Percentiles rank a stretch among this genome's conserved stretches.
Conservation (phyloP, 768 basidiomycete genomes). For the Scleroderma bovista region DNA sequence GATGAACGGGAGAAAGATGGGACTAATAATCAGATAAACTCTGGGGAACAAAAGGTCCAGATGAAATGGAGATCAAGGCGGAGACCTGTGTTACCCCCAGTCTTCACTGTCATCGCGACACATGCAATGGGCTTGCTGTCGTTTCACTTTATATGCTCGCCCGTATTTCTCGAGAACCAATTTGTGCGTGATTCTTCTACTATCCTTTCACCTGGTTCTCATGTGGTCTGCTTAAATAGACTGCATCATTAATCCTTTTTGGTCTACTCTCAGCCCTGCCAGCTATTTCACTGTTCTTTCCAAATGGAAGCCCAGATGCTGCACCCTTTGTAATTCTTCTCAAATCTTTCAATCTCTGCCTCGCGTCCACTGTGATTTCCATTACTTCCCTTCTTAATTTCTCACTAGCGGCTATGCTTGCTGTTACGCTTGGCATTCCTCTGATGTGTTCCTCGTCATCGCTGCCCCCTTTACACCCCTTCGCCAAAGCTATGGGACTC, state of each 20-base stretch:
- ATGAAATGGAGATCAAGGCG: conserved; percentile 41
- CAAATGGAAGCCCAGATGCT: conserved; percentile 18
- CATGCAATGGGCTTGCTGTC: conserved; percentile 49
- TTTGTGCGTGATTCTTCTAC: conserved; percentile 31
- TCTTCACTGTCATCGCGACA: conserved; percentile 50
- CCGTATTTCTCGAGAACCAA: conserved; percentile 38
- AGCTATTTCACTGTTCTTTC: conserved; percentile 26
- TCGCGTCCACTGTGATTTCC: conserved; percentile 82
- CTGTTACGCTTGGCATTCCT: conserved; percentile 59
- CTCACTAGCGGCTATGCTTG: conserved; percentile 73
- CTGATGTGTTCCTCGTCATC: conserved; percentile 43
- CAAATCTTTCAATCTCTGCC: conserved; percentile 72
- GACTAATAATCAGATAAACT: conserved; percentile 11
- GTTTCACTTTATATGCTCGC: conserved; percentile 43
- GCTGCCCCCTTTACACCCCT: conserved; percentile 20
- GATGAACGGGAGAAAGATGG: conserved; percentile 1
- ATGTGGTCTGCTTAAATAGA: conserved; percentile 11
- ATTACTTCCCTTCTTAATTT: conserved; percentile 89
- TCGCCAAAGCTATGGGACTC: neutral
- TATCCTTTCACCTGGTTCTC: neutral
- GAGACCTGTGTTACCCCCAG: conserved; percentile 49
- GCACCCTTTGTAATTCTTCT: conserved; percentile 47
- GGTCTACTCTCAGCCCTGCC: conserved; percentile 28
- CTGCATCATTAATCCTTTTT: conserved; percentile 25
- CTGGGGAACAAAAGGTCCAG: conserved; percentile 5